phyloP scores from a whole-genome alignment of 2,329 filamentous ascomycete genomes.

The Cladophialophora exuberans region DNA sequence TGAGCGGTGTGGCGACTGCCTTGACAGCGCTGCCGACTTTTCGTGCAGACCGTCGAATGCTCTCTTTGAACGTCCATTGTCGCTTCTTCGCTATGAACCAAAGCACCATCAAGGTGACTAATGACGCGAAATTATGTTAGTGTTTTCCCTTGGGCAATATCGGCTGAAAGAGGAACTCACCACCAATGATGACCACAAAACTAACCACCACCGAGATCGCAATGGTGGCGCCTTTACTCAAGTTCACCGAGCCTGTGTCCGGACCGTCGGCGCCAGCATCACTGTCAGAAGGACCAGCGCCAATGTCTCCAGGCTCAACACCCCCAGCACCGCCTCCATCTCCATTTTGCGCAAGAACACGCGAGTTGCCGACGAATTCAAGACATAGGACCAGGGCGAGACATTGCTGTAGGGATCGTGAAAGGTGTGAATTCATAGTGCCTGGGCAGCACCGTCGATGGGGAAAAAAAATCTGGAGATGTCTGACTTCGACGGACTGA shows the following conservation, averaged over 20 bases:
- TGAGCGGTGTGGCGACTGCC: slow-evolving; percentile 33
- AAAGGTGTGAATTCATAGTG: background rate
- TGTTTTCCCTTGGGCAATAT: background rate
- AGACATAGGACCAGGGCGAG: slow-evolving; percentile 16
- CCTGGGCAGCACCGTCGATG: background rate
- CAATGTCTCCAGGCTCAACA: slow-evolving; percentile 27
- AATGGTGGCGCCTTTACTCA: slow-evolving; percentile 71
- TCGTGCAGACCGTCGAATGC: slow-evolving; percentile 68
- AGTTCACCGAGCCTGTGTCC: slow-evolving; percentile 60
- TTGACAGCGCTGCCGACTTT: slow-evolving; percentile 35
- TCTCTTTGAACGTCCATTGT: slow-evolving; percentile 78
- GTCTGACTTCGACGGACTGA: too few relatives aligned
- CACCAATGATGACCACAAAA: slow-evolving; percentile 67
- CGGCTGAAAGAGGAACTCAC: slow-evolving; percentile 52
- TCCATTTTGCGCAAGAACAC: slow-evolving; percentile 26
- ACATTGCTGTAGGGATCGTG: background rate
- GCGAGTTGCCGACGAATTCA: slow-evolving; percentile 2
- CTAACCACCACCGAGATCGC: slow-evolving; percentile 76
- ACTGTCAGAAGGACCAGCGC: slow-evolving; percentile 46
- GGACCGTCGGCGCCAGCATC: slow-evolving; percentile 68
- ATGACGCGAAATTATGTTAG: background rate
- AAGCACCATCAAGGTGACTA: slow-evolving; percentile 55
- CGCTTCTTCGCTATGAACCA: slow-evolving; percentile 83
- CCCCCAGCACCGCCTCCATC: slow-evolving; percentile 30
- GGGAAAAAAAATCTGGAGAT: background rate